These are phyloP conservation scores for Colletotrichum lentis DNA, from an alignment of 2,329 filamentous ascomycete genomes.

Conservation along the genomic window DNA sequence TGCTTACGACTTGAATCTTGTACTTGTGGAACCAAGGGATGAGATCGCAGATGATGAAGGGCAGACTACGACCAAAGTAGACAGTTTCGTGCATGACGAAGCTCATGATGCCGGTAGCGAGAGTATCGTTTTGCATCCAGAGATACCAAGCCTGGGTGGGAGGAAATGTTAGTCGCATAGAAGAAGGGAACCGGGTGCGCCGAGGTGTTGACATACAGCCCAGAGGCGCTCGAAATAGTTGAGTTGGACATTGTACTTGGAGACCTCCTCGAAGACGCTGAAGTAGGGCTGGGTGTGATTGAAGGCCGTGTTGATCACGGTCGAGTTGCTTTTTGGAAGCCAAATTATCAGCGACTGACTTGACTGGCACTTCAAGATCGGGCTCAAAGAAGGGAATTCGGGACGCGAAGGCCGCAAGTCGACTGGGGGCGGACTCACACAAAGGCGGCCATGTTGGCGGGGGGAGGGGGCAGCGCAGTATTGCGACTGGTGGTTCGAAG, in stretches of 20 bases:
- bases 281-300: slow-evolving; percentile 62
- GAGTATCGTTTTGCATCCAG: slow-evolving; percentile 96
- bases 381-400: not conserved
- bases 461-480: slow-evolving; percentile 3
- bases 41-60: slow-evolving; percentile 90
- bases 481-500: slow-evolving; percentile 19
- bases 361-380: slow-evolving; percentile 7
- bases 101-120: slow-evolving; percentile 97
- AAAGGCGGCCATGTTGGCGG: slow-evolving; percentile 35
- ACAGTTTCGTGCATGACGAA: slow-evolving; percentile 93
- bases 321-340: slow-evolving; percentile 58
- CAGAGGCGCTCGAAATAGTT: slow-evolving; percentile 89
- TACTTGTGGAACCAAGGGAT: slow-evolving; percentile 90
- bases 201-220: slow-evolving; percentile 66
- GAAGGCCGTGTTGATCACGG: slow-evolving; percentile 53
- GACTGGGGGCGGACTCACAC: slow-evolving; percentile 21
- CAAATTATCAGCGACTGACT: slow-evolving; percentile 21
- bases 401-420: not conserved
- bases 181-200: slow-evolving; percentile 1
- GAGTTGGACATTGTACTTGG: slow-evolving; percentile 82
- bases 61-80: slow-evolving; percentile 91
- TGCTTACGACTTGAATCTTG: slow-evolving; percentile 86
- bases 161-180: slow-evolving; percentile 32
- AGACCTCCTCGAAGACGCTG: slow-evolving; percentile 68
- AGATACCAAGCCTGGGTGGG: slow-evolving; percentile 80